Evolutionary conservation across 768 basidiomycete genomes (phyloP).

Genomic region (Rhodotorula paludigena): DNA sequence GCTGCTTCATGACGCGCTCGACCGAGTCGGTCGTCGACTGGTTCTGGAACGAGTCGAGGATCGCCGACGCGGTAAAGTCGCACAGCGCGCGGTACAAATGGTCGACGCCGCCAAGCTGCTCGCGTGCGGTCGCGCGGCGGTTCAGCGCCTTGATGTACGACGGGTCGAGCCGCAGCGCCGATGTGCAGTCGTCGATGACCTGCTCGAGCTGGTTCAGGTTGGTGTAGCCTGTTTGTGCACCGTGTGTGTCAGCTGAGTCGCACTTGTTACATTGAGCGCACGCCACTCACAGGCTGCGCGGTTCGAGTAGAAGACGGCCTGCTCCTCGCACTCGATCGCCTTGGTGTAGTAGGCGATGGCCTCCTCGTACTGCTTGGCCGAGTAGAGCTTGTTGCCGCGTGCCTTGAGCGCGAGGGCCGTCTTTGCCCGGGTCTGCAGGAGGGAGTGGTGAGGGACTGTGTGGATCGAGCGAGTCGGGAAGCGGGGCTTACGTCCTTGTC

Average conservation of each 20-base stretch:
- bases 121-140: conserved; percentile 77
- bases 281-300: conserved; percentile 78
- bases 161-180: conserved; percentile 73
- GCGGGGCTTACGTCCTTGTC: conserved; percentile 20
- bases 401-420: conserved; percentile 56
- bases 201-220: conserved; percentile 76
- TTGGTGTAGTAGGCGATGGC: conserved; percentile 52
- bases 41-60: conserved; percentile 87
- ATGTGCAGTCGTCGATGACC: conserved; percentile 82
- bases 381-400: conserved; percentile 52
- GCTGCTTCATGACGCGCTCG: conserved; percentile 83
- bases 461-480: not conserved
- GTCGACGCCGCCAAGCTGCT: conserved; percentile 65
- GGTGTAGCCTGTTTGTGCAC: conserved; percentile 63
- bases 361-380: conserved; percentile 48
- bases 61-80: conserved; percentile 94
- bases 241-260: not conserved
- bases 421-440: conserved; percentile 36
- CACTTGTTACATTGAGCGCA: not conserved
- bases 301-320: conserved; percentile 90
- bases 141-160: conserved; percentile 65
- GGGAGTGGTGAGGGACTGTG: not conserved
- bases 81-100: conserved; percentile 49
- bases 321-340: conserved; percentile 51
- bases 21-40: conserved; percentile 70